Evolutionary conservation across 371 early-diverging fungal species (phyloP).

Genomic region (Zychaea mexicana): DNA sequence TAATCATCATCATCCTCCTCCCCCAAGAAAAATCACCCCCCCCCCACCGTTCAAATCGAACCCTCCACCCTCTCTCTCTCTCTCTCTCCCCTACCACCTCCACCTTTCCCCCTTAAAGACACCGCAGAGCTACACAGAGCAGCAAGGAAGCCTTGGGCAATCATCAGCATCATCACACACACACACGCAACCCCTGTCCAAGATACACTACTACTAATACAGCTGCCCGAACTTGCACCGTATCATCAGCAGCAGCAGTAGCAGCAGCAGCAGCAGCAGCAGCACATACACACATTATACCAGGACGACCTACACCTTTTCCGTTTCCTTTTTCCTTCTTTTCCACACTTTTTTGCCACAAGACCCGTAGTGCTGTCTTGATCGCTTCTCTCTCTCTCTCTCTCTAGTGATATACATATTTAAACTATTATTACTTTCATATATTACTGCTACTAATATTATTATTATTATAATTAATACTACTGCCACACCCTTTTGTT

Average conservation of each 20-base stretch:
- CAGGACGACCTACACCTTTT: background rate
- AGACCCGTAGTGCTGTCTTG: background rate
- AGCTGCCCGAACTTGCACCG: no score
- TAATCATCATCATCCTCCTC: background rate
- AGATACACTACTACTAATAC: no score
- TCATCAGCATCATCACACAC: no score
- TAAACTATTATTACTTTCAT: background rate
- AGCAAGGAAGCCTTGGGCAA: background rate
- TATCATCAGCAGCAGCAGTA: no score
- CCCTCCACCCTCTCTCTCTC: background rate
- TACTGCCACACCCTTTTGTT: background rate
- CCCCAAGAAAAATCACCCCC: no score
- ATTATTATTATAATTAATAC: background rate
- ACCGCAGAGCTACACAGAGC: no score
- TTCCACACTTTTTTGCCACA: background rate
- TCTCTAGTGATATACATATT: background rate
- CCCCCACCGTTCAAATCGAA: no score
- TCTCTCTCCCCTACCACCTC: background rate
- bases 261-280: no score
- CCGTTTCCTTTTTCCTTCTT: conserved; percentile 14
- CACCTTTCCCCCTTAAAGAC: background rate
- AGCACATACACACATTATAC: no score
- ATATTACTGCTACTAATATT: background rate
- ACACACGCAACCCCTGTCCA: no score
- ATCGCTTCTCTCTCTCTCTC: background rate